Base-by-base conservation (phyloP, 768 basidiomycete genomes). In the Cystofilobasidium ferigula region DNA sequence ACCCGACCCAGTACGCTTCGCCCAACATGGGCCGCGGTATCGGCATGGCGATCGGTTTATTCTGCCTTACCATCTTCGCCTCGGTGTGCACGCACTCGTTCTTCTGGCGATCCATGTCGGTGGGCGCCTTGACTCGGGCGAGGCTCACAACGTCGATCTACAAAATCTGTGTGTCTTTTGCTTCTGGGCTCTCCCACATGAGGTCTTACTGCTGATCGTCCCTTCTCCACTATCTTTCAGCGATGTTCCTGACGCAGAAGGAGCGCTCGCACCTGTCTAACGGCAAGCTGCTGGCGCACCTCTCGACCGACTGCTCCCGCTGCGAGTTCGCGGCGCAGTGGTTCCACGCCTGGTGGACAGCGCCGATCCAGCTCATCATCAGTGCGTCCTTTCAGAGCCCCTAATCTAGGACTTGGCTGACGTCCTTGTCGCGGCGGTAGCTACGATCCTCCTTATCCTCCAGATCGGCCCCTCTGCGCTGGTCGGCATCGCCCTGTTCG, bases 391-490 rank as follows among this genome's bases (percentile, higher is more conserved):
- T 45, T 32, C n/a, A n/a, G n/a, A n/a, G n/a, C n/a, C n/a, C n/a
- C n/a, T n/a, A n/a, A n/a, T n/a, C n/a, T n/a, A n/a, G n/a, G n/a
- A n/a, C n/a, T n/a, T n/a, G n/a, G n/a, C n/a, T n/a, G n/a, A n/a
- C n/a, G n/a, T n/a, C n/a, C n/a, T n/a, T n/a, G n/a, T n/a, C n/a
- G n/a, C n/a, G n/a, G n/a, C n/a, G n/a, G n/a, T n/a, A 54, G 51
- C 51, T 12, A 54, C 51, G 51, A 32, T 54, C 30, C 30, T 54
- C 2, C 51, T 62, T 28, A 57, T 22, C 16, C 51, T 66, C 43
- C 70, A 86, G 83, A 80, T 87, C 48, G 85, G 85, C 0, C 84
- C 85, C 0, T 84, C 85, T 1, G 85, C 86, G 0, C 76, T 87
- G 8, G 84, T 85, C 6, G 86, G 86, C 0, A 86, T 87, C 73